phyloP scores from a whole-genome alignment of 2,329 filamentous ascomycete genomes.

The Lomentospora prolificans region DNA sequence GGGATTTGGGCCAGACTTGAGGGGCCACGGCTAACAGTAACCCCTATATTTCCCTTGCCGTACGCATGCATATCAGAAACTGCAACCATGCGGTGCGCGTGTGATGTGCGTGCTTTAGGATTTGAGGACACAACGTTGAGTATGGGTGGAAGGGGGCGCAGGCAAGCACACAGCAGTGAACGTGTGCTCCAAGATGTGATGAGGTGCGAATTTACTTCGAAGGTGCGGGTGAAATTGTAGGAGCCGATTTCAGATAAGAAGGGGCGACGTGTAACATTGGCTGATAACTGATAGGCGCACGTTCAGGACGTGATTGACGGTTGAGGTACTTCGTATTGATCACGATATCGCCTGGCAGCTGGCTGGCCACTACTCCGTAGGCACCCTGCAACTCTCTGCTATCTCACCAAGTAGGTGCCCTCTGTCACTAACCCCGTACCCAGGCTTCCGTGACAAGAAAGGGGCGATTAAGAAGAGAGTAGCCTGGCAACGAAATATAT shows the following conservation, averaged over 20 bases:
- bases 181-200: not conserved
- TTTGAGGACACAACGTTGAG: no score
- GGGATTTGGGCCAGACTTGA: not conserved
- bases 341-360: not conserved
- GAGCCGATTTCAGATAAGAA: not conserved
- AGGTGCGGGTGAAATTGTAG: not conserved
- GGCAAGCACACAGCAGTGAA: no score
- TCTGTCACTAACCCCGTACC: no score
- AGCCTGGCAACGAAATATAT: no score
- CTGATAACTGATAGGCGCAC: constrained; percentile 1
- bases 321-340: no score
- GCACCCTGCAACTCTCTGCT: no score
- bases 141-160: no score
- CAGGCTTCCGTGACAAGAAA: no score
- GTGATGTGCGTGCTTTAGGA: not conserved
- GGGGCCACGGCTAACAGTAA: not conserved
- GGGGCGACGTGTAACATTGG: not conserved
- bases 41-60: not conserved
- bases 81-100: not conserved
- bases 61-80: not conserved
- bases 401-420: no score
- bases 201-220: not conserved
- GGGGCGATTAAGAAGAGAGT: no score
- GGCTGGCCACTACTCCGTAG: no score
- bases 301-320: not conserved